These are phyloP conservation scores for Mortierella sp. DNA, from an alignment of 371 early-diverging fungal genomes.

Conservation along the genomic window DNA sequence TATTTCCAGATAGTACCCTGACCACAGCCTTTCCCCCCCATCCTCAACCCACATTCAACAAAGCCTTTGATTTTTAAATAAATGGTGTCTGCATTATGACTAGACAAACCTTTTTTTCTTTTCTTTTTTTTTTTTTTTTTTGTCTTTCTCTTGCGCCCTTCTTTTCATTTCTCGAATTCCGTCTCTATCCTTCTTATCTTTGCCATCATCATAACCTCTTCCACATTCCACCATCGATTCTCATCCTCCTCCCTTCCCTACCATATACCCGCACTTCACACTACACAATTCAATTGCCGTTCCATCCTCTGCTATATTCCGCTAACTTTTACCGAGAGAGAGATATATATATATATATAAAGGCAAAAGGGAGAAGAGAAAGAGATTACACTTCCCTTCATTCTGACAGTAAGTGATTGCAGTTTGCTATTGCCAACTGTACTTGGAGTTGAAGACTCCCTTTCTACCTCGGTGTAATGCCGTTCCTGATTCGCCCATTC, in stretches of 20 bases:
- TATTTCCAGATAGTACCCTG: slow-evolving; percentile 12
- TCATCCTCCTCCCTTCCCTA: not conserved
- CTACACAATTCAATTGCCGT: not conserved
- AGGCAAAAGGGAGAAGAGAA: not conserved
- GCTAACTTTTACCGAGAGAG: not conserved
- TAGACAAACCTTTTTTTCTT: slow-evolving; percentile 3
- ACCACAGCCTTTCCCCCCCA: slow-evolving; percentile 1
- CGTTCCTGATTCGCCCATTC: not conserved
- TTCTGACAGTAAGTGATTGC: not conserved
- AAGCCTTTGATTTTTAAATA: not conserved
- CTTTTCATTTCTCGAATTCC: not conserved
- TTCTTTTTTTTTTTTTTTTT: not conserved
- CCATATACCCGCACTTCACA: not conserved
- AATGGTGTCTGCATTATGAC: not conserved
- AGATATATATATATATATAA: not conserved
- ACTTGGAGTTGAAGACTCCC: not conserved
- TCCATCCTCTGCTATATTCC: not conserved
- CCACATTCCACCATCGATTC: not conserved
- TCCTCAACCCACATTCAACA: slow-evolving; percentile 2
- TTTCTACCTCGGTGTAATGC: not conserved
- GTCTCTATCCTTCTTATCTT: not conserved
- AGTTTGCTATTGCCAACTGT: not conserved
- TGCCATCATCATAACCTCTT: not conserved
- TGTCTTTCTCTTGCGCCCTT: not conserved
- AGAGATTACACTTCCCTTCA: not conserved